A percentile compares a stretch with the other conserved stretches of the same genome.
These are phyloP conservation scores for Herpetomonas samuelpessoai DNA, from an alignment of 208 protist species.

Conservation along the genomic window DNA sequence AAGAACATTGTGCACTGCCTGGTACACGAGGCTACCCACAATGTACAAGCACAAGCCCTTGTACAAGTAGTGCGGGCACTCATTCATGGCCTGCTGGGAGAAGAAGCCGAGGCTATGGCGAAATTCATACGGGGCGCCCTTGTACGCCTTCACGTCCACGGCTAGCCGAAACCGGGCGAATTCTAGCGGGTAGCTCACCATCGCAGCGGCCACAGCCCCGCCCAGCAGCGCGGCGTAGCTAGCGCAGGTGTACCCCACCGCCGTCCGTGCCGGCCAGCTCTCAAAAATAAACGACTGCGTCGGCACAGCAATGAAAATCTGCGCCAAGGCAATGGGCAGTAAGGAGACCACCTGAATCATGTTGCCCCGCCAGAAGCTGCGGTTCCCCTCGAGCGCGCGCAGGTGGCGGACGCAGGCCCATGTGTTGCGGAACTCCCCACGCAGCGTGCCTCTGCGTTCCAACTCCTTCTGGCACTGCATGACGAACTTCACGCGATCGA, in stretches of 20 bases:
- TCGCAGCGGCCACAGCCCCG: conserved; percentile 32
- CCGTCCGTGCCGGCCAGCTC: conserved; percentile 22
- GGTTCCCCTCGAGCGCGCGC: conserved; percentile 39
- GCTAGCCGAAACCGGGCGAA: conserved; percentile 78
- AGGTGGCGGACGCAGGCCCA: conserved; percentile 59
- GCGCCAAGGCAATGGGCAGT: conserved; percentile 58
- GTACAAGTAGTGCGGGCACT: conserved; percentile 74
- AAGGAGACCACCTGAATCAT: conserved; percentile 69
- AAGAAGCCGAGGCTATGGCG: conserved; percentile 75
- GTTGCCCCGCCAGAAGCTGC: conserved; percentile 82
- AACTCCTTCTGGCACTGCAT: conserved; percentile 78
- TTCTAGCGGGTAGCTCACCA: conserved; percentile 79
- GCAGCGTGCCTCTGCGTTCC: conserved; percentile 41
- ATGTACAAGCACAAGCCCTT: conserved; percentile 65
- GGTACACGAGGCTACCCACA: conserved; percentile 65
- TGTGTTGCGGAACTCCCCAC: conserved; percentile 44
- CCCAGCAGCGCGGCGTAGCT: conserved; percentile 51
- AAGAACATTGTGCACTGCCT: conserved; percentile 34
- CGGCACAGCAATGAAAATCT: conserved; percentile 67
- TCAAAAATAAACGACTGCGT: conserved; percentile 63
- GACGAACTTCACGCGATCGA: conserved; percentile 86
- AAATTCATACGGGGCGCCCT: conserved; percentile 55
- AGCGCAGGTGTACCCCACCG: conserved; percentile 36
- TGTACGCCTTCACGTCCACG: conserved; percentile 61
- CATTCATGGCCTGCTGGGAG: conserved; percentile 57